These are phyloP conservation scores for Scedosporium aurantiacum DNA, from an alignment of 2,329 filamentous ascomycete genomes.

Conservation along the genomic window DNA sequence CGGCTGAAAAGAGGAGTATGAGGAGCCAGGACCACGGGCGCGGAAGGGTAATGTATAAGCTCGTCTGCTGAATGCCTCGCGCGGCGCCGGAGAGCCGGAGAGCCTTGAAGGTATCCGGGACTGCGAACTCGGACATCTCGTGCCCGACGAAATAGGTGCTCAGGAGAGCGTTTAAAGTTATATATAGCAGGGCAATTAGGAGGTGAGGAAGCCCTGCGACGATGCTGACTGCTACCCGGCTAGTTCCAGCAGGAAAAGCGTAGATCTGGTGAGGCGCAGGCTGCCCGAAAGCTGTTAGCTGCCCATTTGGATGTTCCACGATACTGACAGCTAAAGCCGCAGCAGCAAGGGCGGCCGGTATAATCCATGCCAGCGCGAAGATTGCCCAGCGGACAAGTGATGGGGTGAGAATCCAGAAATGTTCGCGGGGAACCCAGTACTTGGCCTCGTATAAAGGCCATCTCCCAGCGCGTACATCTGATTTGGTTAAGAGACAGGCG, in stretches of 20 bases:
- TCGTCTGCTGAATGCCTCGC: slow-evolving; percentile 32
- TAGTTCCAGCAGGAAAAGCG: slow-evolving; percentile 15
- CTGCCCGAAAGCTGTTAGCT: slow-evolving; percentile 27
- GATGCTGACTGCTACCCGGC: slow-evolving; percentile 21
- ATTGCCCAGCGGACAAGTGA: slow-evolving; percentile 30
- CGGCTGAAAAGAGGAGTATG: slow-evolving; percentile 28
- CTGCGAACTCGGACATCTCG: slow-evolving; percentile 35
- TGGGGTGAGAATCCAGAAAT: slow-evolving; percentile 35
- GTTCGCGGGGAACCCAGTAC: slow-evolving; percentile 27
- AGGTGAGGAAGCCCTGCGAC: slow-evolving; percentile 37
- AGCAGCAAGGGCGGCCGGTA: slow-evolving; percentile 24
- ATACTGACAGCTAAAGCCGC: slow-evolving; percentile 24
- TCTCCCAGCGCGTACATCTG: slow-evolving; percentile 29
- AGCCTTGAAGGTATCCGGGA: slow-evolving; percentile 14
- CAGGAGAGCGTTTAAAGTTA: slow-evolving; percentile 34
- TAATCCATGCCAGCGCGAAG: slow-evolving; percentile 27
- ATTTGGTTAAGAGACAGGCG: slow-evolving; percentile 34
- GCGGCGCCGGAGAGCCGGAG: slow-evolving; percentile 35
- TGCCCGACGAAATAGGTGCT: slow-evolving; percentile 37
- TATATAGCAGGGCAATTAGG: slow-evolving; percentile 35
- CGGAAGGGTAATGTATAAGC: slow-evolving; percentile 39
- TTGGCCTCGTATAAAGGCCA: slow-evolving; percentile 33
- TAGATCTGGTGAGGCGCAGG: slow-evolving; percentile 24
- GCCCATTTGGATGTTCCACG: slow-evolving; percentile 11
- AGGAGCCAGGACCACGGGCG: slow-evolving; percentile 33